Evolutionary conservation across 116 monocot species (phyloP).

Genomic region (Trichopus zeylanicus): DNA sequence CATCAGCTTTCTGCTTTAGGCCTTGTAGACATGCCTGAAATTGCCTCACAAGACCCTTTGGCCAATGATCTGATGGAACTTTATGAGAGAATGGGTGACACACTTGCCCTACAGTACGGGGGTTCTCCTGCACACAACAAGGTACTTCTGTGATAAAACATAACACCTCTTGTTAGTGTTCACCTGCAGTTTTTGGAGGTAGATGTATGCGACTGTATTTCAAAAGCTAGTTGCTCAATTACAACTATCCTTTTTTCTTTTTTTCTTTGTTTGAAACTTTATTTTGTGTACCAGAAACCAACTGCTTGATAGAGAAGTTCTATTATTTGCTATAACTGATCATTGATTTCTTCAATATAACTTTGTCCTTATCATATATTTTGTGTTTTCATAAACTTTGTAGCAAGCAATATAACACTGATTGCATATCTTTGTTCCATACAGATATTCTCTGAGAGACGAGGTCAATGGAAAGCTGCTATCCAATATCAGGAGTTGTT

Average conservation of each 20-base stretch:
- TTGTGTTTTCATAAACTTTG: not conserved
- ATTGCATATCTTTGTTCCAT: not conserved
- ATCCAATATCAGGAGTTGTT: constrained; percentile 66
- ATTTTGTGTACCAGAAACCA: not conserved
- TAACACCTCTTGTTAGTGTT: not conserved
- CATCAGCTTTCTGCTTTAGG: constrained; percentile 68
- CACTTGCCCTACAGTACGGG: constrained; percentile 83
- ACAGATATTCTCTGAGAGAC: constrained; percentile 72
- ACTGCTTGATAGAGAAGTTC: not conserved
- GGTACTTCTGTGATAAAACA: constrained; percentile 23
- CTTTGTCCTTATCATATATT: not conserved
- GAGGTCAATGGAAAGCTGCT: constrained; percentile 71
- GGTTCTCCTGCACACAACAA: constrained; percentile 98
- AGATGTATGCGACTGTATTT: too few relatives aligned
- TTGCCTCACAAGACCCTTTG: constrained; percentile 52
- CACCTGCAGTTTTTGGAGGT: not conserved
- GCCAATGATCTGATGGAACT: constrained; percentile 69
- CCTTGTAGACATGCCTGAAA: constrained; percentile 38
- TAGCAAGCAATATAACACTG: not conserved
- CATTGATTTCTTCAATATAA: not conserved
- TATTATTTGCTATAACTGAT: not conserved
- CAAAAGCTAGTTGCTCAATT: too few relatives aligned
- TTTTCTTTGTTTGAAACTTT: not conserved
- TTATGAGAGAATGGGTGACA: constrained; percentile 98
- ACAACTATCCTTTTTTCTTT: too few relatives aligned